phyloP scores from a whole-genome alignment of 192 early-diverging fungal genomes.

The Allomyces arbusculus region DNA sequence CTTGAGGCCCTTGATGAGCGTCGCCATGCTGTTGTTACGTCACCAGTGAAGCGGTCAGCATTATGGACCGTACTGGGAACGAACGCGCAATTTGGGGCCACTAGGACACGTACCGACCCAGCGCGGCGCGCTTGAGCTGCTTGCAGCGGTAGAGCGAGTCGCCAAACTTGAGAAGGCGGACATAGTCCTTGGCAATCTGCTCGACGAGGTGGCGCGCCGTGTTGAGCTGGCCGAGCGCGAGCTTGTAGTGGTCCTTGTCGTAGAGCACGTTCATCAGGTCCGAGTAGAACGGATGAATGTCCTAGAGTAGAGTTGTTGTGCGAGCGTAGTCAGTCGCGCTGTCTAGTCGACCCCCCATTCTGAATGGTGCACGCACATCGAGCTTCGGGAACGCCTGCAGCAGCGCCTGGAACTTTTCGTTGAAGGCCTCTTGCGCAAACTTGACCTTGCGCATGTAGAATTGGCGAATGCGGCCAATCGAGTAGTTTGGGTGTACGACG shows the following conservation, averaged over 20 bases:
- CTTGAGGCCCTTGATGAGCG: constrained; percentile 97
- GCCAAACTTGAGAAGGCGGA: constrained; percentile 92
- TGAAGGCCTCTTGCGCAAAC: constrained; percentile 92
- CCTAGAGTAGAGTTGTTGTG: constrained; percentile 20
- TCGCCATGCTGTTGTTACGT: constrained; percentile 70
- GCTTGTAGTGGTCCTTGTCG: constrained; percentile 99
- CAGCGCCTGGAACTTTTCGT: constrained; percentile 86
- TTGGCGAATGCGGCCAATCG: constrained; percentile 87
- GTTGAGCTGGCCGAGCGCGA: constrained; percentile 95
- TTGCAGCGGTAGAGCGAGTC: constrained; percentile 99
- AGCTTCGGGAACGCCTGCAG: constrained; percentile 93
- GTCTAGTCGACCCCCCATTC: no score
- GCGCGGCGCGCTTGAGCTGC: constrained; percentile 91
- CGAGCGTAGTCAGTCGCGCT: no score
- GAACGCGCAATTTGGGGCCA: background rate
- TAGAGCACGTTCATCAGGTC: constrained; percentile 99
- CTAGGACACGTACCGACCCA: constrained; percentile 41
- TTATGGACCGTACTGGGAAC: background rate
- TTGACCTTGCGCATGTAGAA: constrained; percentile 99
- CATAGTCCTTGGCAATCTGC: constrained; percentile 93
- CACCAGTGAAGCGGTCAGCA: background rate
- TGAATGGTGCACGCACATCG: constrained; percentile 37
- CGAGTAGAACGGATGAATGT: constrained; percentile 99
- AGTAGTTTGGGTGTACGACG: constrained; percentile 90
- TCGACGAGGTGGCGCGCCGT: constrained; percentile 93